These are phyloP conservation scores for Paradendryphiella salina DNA, from an alignment of 2,329 filamentous ascomycete species.

Conservation along the genomic window DNA sequence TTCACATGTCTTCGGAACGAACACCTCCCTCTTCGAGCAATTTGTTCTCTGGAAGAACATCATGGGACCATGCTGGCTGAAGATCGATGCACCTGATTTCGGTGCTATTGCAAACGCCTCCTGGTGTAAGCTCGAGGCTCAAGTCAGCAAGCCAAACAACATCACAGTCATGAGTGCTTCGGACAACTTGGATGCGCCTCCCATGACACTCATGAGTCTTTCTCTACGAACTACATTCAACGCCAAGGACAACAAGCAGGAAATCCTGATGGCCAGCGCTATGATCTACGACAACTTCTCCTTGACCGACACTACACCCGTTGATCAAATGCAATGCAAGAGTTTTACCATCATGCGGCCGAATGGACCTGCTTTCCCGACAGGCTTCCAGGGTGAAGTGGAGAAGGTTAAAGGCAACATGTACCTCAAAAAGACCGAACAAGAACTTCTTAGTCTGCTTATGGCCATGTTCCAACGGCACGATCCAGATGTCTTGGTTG, in stretches of 20 bases:
- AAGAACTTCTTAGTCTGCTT: slow-evolving; percentile 83
- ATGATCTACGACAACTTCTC: slow-evolving; percentile 90
- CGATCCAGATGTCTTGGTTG: slow-evolving; percentile 91
- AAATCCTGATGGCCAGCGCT: slow-evolving; percentile 88
- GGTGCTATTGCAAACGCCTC: slow-evolving; percentile 85
- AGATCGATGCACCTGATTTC: slow-evolving; percentile 84
- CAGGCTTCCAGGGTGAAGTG: slow-evolving; percentile 80
- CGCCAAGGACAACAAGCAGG: slow-evolving; percentile 90
- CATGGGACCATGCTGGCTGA: slow-evolving; percentile 98
- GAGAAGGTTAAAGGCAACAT: slow-evolving; percentile 76
- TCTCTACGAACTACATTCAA: slow-evolving; percentile 88
- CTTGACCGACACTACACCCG: slow-evolving; percentile 82
- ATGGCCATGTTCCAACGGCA: slow-evolving; percentile 83
- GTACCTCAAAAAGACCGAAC: slow-evolving; percentile 80
- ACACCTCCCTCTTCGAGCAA: slow-evolving; percentile 93
- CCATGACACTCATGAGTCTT: slow-evolving; percentile 94
- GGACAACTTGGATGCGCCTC: slow-evolving; percentile 80
- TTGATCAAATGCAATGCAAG: slow-evolving; percentile 84
- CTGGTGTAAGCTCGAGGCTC: slow-evolving; percentile 93
- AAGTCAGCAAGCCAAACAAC: slow-evolving; percentile 75
- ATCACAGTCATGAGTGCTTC: slow-evolving; percentile 74
- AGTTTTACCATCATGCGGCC: slow-evolving; percentile 93
- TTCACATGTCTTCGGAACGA: slow-evolving; percentile 90
- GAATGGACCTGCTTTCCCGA: slow-evolving; percentile 72
- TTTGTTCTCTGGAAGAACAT: slow-evolving; percentile 99